phyloP scores from a whole-genome alignment of 202 grass and related monocot species.

The Setaria viridis region DNA sequence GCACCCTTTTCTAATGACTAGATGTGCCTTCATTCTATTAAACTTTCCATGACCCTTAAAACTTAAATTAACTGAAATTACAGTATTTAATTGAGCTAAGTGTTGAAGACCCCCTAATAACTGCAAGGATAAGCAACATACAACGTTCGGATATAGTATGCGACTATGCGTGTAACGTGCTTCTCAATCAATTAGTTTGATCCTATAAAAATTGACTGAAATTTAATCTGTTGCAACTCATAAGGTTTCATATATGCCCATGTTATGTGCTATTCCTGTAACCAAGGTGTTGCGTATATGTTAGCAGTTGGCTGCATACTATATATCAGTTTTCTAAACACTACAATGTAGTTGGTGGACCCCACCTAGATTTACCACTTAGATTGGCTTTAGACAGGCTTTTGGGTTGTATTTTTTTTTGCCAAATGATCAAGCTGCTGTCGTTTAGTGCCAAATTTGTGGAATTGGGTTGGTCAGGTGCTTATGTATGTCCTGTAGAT shows the following conservation, averaged over 20 bases:
- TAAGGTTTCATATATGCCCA: conserved; percentile 4
- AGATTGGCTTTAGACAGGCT: background rate
- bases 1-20: background rate
- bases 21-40: background rate
- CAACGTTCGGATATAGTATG: too few relatives aligned
- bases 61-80: conserved; percentile 4
- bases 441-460: background rate
- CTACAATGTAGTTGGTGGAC: background rate
- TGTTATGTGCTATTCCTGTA: conserved; percentile 18
- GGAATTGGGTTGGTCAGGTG: background rate
- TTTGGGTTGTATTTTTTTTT: conserved; percentile 2
- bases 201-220: background rate
- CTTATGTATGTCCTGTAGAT: conserved; percentile 7
- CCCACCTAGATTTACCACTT: background rate
- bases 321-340: background rate
- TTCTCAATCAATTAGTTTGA: background rate
- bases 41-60: background rate
- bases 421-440: background rate
- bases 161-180: too few relatives aligned
- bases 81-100: background rate
- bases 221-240: background rate
- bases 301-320: conserved; percentile 24
- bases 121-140: too few relatives aligned
- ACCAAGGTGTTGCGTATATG: background rate
- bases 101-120: background rate